phyloP scores from a whole-genome alignment of 495 filamentous ascomycete species.

The Aspergillus conjunctus region DNA sequence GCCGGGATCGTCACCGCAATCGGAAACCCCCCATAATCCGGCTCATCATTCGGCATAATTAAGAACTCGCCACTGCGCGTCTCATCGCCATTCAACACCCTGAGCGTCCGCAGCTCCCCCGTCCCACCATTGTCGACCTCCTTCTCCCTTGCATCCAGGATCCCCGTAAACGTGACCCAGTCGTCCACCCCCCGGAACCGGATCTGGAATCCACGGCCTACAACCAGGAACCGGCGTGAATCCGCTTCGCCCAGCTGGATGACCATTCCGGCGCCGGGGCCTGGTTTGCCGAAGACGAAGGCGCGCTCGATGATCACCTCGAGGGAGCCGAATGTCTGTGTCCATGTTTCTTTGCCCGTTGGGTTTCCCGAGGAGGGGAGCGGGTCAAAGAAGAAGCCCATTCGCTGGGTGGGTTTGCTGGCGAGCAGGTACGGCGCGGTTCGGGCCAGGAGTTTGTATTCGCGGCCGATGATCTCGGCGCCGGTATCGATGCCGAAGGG shows the following conservation, averaged over 20 bases:
- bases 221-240: conserved; percentile 9
- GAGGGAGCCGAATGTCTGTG: conserved; percentile 5
- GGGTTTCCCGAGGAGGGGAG: conserved; percentile 1
- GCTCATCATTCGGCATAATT: not conserved
- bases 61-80: not conserved
- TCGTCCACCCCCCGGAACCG: not conserved
- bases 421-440: not conserved
- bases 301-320: conserved; percentile 10
- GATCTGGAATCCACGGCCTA: conserved; percentile 9
- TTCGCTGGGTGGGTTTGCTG: too few relatives aligned
- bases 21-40: not conserved
- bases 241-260: conserved; percentile 5
- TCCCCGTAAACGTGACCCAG: conserved; percentile 5
- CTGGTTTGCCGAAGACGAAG: conserved; percentile 1
- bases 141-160: conserved; percentile 6
- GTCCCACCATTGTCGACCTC: not conserved
- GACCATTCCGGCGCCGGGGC: conserved; percentile 7
- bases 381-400: conserved; percentile 12
- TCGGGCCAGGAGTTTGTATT: conserved; percentile 4
- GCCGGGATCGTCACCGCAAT: not conserved
- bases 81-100: conserved; percentile 8
- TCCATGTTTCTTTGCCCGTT: too few relatives aligned
- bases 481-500: conserved; percentile 9
- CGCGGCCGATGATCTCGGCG: conserved; percentile 1
- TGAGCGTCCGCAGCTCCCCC: conserved; percentile 2